phyloP scores from a whole-genome alignment of 352 stramenopile species.

The Globisporangium alternatum region DNA sequence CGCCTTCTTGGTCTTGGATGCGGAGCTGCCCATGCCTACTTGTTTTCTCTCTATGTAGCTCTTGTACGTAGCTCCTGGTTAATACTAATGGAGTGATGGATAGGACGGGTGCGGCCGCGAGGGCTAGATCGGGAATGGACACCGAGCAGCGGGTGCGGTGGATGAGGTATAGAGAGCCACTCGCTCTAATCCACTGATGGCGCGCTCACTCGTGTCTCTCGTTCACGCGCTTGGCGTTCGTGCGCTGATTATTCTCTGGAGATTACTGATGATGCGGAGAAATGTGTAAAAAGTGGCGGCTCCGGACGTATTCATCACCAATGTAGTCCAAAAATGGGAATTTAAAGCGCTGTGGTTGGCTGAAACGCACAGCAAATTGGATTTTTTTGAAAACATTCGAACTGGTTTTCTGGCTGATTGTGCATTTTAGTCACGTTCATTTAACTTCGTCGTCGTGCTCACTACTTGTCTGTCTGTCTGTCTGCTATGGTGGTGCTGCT shows the following conservation, averaged over 20 bases:
- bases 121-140: background rate
- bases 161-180: background rate
- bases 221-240: background rate
- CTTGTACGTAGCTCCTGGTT: background rate
- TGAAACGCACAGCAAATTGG: background rate
- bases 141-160: background rate
- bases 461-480: background rate
- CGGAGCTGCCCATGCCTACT: slow-evolving; percentile 23
- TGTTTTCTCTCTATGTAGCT: background rate
- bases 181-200: background rate
- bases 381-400: background rate
- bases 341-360: background rate
- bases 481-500: background rate
- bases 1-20: slow-evolving; percentile 50
- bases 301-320: background rate
- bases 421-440: background rate
- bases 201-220: background rate
- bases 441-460: background rate
- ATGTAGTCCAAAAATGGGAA: background rate
- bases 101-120: background rate
- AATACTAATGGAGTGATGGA: background rate
- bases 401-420: background rate
- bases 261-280: background rate
- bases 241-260: slow-evolving; percentile 5
- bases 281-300: background rate